Conservation (phyloP, 2,329 filamentous ascomycete species). For the Sarocladium brachiariae region DNA sequence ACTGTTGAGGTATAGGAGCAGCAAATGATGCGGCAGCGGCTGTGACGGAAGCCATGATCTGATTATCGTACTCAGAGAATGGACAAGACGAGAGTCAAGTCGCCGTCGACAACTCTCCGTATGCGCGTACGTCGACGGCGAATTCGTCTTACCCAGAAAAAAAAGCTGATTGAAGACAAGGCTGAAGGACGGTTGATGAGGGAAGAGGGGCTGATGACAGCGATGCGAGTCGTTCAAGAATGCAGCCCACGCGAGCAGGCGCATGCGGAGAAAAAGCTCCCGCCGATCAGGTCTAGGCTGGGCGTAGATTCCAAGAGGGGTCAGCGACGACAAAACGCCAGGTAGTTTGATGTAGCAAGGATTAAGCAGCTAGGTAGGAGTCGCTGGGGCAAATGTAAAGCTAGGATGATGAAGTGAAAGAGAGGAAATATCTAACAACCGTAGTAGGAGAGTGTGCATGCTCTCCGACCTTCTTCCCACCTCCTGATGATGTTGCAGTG, state of each 20-base stretch:
- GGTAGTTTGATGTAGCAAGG: neutral
- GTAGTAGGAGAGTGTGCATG: neutral
- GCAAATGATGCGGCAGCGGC: neutral
- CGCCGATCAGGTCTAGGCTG: neutral
- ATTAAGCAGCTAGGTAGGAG: neutral
- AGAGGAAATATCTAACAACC: no score
- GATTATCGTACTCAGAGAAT: neutral
- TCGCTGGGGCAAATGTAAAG: neutral
- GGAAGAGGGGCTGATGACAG: neutral
- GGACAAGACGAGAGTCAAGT: neutral
- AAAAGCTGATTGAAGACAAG: neutral
- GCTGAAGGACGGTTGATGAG: neutral
- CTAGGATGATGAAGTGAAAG: neutral
- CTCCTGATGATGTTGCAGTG: neutral
- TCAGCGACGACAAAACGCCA: neutral
- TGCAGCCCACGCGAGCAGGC: slow-evolving; percentile 8
- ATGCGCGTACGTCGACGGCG: slow-evolving; percentile 8
- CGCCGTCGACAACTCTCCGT: slow-evolving; percentile 9
- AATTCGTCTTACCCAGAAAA: neutral
- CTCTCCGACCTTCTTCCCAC: neutral
- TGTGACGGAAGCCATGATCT: slow-evolving; percentile 4
- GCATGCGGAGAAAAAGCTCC: slow-evolving; percentile 8
- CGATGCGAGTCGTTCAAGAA: neutral
- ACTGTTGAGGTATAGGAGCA: slow-evolving; percentile 1
- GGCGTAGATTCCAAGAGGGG: neutral